phyloP scores from a whole-genome alignment of 352 stramenopile genomes.

The Phytophthora fragariaefolia region DNA sequence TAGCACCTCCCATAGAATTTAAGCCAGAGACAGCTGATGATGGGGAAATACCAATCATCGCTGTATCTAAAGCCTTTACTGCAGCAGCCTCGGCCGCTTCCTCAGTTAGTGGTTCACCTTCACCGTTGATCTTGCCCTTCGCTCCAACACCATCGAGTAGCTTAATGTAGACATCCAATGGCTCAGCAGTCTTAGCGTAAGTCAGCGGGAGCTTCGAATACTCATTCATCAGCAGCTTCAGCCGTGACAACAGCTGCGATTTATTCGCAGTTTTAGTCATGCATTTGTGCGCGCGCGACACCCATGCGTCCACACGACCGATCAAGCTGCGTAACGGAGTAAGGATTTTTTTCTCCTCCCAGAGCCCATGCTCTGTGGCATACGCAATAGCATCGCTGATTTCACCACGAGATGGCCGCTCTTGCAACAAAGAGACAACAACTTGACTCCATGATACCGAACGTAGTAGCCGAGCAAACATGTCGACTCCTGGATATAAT shows the following conservation, averaged over 20 bases:
- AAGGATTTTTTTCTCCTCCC: slow-evolving; percentile 79
- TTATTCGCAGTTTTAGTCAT: slow-evolving; percentile 69
- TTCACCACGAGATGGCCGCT: slow-evolving; percentile 70
- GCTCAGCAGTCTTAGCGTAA: slow-evolving; percentile 43
- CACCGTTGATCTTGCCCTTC: slow-evolving; percentile 24
- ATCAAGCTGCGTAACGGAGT: slow-evolving; percentile 74
- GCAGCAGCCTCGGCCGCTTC: slow-evolving; percentile 40
- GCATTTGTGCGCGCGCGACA: slow-evolving; percentile 81
- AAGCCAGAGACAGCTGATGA: slow-evolving; percentile 27
- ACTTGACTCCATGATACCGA: slow-evolving; percentile 78
- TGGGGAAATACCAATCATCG: slow-evolving; percentile 44
- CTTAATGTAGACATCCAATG: slow-evolving; percentile 51
- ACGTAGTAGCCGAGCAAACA: slow-evolving; percentile 70
- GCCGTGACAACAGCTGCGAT: slow-evolving; percentile 59
- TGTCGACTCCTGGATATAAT: slow-evolving; percentile 72
- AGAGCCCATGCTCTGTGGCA: slow-evolving; percentile 63
- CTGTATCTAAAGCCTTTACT: slow-evolving; percentile 44
- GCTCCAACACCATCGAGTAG: slow-evolving; percentile 22
- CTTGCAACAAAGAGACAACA: slow-evolving; percentile 76
- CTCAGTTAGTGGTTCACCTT: slow-evolving; percentile 27
- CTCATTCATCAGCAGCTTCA: slow-evolving; percentile 86
- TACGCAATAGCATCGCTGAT: slow-evolving; percentile 70
- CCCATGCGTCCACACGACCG: slow-evolving; percentile 78
- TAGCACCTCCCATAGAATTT: slow-evolving; percentile 5
- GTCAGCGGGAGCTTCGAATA: slow-evolving; percentile 90